phyloP scores from a whole-genome alignment of 202 grass and related monocot species.

The Saccharum hybrid region DNA sequence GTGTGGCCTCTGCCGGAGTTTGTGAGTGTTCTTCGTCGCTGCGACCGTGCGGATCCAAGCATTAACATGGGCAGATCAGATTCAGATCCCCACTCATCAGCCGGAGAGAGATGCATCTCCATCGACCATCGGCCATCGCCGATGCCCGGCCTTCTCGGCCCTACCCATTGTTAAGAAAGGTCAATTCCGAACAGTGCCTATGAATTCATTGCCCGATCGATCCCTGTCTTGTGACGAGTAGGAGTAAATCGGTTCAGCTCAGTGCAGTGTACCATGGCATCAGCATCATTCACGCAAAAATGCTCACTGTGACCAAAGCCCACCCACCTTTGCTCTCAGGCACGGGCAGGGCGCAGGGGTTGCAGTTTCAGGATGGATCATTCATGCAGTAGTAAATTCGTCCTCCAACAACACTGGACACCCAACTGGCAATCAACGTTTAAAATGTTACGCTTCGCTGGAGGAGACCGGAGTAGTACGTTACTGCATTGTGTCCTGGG shows the following conservation, averaged over 20 bases:
- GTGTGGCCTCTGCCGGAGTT: neutral
- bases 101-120: neutral
- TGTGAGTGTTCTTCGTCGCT: neutral
- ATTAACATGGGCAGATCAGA: neutral
- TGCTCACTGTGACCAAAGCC: neutral
- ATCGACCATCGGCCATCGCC: neutral
- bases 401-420: neutral
- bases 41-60: constrained; percentile 34
- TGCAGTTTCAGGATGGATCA: neutral
- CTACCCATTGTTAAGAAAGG: neutral
- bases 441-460: neutral
- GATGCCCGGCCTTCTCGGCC: neutral
- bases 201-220: neutral
- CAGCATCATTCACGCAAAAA: neutral
- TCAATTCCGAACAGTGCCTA: neutral
- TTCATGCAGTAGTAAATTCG: too few species aligned
- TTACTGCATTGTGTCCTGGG: neutral
- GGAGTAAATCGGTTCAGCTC: neutral
- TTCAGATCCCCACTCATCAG: neutral
- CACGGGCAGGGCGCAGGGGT: too few species aligned
- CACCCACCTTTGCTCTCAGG: neutral
- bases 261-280: neutral
- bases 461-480: too few species aligned
- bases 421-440: neutral
- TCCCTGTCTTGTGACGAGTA: neutral